Percentiles rank a stretch among this genome's conserved stretches.
phyloP scores from a whole-genome alignment of 768 basidiomycete genomes.

The Leccinum variicolor region DNA sequence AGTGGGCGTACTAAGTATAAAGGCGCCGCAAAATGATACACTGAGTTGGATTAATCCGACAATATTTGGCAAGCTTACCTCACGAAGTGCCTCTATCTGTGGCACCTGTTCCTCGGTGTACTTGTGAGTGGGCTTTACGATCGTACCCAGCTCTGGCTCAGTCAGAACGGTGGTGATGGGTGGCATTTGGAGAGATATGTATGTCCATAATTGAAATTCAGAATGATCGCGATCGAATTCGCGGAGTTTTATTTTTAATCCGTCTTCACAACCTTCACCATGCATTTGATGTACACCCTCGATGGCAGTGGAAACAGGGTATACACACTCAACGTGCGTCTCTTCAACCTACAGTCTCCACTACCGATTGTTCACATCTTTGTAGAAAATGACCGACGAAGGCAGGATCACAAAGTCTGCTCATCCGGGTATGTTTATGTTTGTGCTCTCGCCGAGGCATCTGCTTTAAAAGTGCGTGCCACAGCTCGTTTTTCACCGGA shows the following conservation, averaged over 20 bases:
- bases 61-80: slow-evolving; percentile 40
- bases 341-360: background rate
- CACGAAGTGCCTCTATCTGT: slow-evolving; percentile 56
- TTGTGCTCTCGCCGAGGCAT: background rate
- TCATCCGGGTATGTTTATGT: slow-evolving; percentile 73
- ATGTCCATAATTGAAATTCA: background rate
- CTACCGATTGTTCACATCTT: slow-evolving; percentile 1
- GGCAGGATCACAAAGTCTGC: slow-evolving; percentile 93
- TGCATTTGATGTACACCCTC: slow-evolving; percentile 97
- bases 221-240: background rate
- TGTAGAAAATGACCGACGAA: slow-evolving; percentile 77
- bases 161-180: slow-evolving; percentile 49
- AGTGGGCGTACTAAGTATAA: slow-evolving; percentile 44
- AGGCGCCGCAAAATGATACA: background rate
- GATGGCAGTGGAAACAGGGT: slow-evolving; percentile 75
- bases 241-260: slow-evolving; percentile 16
- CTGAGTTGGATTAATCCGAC: background rate
- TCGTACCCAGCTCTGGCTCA: slow-evolving; percentile 49
- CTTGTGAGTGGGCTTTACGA: slow-evolving; percentile 49
- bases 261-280: slow-evolving; percentile 29
- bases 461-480: background rate
- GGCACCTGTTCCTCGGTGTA: slow-evolving; percentile 63
- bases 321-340: slow-evolving; percentile 89
- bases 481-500: slow-evolving; percentile 97
- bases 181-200: slow-evolving; percentile 29